Evolutionary conservation across 768 basidiomycete genomes (phyloP), one percentile per base, ranked within the genome.

Genomic region (Xerocomellus intermedius): DNA sequence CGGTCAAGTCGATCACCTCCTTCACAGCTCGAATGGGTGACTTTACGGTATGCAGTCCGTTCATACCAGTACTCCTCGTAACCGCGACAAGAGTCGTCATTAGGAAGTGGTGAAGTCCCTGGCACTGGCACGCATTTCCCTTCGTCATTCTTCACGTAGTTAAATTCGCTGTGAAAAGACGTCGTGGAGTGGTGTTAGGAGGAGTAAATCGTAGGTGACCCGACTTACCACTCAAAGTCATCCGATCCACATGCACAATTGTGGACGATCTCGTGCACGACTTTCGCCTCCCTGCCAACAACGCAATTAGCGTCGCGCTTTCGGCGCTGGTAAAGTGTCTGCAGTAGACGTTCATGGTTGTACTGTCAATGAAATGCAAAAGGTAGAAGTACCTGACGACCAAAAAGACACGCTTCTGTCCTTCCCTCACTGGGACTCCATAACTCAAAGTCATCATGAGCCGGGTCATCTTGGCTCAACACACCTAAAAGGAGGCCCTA

Each of bases 351-450:
- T 48, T 47, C 38, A 58, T 26, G 44, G 24, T 32, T 28, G n/a
- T 42, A 55, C 17, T 19, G n/a, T n/a, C n/a, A n/a, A n/a, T n/a
- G 35, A 21, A 47, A 33, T 17, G 50, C n/a, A 35, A 9, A 33
- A 19, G 21, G 21, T 4, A 21, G 26, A 14, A 74, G 38, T 48
- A 91, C 93, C 81, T 92, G 90, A 55, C 89, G 82, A 21, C 97
- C 97, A 60, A 98, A 99, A 26, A 98, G 74, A 72, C 97, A 99
- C 8, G 77, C 76, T 65, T 98, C 94, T 33, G 81, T 75, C n/a
- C 97, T 83, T 43, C 85, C 86, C 65, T 95, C 89, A 54, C 90
- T 91, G 0, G 96, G 97, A 67, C 89, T 94, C 97, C 97, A 98
- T 2, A 97, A 74, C 68, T 98, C 95, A 67, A 98, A 98, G 73